Percentiles rank a stretch among this genome's conserved stretches.
These are phyloP conservation scores for Linderniella brevidens DNA, from an alignment of 257 asterid genomes.

Conservation along the genomic window DNA sequence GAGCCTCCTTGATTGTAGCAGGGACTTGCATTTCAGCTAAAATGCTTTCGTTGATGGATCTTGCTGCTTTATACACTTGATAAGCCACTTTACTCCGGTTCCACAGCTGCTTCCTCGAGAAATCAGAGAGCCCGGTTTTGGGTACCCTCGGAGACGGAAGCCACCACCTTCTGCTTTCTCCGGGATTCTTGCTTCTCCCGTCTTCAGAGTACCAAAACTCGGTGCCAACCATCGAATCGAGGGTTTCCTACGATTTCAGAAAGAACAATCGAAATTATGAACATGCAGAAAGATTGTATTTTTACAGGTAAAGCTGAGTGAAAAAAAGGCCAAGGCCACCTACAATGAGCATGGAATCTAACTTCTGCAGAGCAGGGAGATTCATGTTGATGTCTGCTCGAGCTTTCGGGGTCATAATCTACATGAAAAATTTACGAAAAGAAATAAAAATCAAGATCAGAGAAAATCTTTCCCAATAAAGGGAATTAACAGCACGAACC, in stretches of 20 bases:
- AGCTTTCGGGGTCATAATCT: constrained; percentile 86
- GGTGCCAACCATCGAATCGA: constrained; percentile 65
- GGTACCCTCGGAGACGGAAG: constrained; percentile 91
- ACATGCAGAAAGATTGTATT: background rate
- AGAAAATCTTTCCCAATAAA: no score
- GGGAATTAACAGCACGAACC: no score
- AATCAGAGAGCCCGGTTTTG: constrained; percentile 51
- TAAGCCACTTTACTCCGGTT: constrained; percentile 48
- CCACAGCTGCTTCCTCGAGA: constrained; percentile 48
- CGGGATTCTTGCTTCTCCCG: constrained; percentile 83
- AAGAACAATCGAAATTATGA: background rate
- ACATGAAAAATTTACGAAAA: constrained; percentile 5
- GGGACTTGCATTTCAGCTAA: constrained; percentile 75
- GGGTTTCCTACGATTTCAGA: constrained; percentile 35
- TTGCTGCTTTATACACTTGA: constrained; percentile 79
- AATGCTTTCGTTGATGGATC: constrained; percentile 51
- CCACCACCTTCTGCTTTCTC: constrained; percentile 93
- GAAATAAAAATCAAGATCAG: background rate
- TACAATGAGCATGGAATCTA: constrained; percentile 93
- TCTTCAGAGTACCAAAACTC: constrained; percentile 91
- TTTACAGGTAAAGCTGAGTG: background rate
- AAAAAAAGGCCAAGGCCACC: constrained; percentile 23
- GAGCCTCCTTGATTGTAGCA: constrained; percentile 43
- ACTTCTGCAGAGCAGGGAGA: constrained; percentile 83
- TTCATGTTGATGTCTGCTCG: constrained; percentile 79